These are phyloP conservation scores for Haplographium delicatum DNA, from an alignment of 495 filamentous ascomycete genomes.

Conservation along the genomic window DNA sequence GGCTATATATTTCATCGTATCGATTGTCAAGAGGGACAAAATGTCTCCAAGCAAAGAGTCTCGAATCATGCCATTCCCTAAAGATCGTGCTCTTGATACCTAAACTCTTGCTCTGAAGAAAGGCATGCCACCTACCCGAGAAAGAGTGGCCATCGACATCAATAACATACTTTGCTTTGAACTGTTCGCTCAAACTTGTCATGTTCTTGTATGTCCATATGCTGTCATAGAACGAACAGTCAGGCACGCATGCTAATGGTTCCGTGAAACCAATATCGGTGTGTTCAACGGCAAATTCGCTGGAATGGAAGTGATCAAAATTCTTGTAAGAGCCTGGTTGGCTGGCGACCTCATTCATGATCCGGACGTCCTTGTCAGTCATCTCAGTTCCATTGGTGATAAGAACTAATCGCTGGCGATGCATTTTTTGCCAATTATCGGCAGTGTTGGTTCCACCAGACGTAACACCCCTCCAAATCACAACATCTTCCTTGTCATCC, in stretches of 20 bases:
- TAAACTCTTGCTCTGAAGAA: slow-evolving; percentile 58
- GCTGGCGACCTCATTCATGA: slow-evolving; percentile 30
- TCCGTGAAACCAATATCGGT: slow-evolving; percentile 42
- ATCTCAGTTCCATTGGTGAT: slow-evolving; percentile 65
- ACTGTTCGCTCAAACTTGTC: slow-evolving; percentile 49
- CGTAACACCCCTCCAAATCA: slow-evolving; percentile 67
- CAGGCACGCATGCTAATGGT: slow-evolving; percentile 28
- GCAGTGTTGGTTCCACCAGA: slow-evolving; percentile 58
- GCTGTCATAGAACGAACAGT: slow-evolving; percentile 45
- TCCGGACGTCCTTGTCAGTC: slow-evolving; percentile 33
- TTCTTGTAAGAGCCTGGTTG: slow-evolving; percentile 26
- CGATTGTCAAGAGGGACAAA: slow-evolving; percentile 78
- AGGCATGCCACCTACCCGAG: slow-evolving; percentile 64
- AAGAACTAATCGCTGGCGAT: slow-evolving; percentile 66
- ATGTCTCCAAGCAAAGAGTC: slow-evolving; percentile 66
- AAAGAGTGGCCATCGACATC: slow-evolving; percentile 74
- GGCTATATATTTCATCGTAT: slow-evolving; percentile 66
- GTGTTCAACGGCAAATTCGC: slow-evolving; percentile 35
- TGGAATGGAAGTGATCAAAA: slow-evolving; percentile 32
- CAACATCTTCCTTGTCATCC: slow-evolving; percentile 47
- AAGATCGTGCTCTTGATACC: slow-evolving; percentile 70
- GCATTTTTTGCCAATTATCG: slow-evolving; percentile 61
- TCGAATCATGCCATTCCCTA: slow-evolving; percentile 71
- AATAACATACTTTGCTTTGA: slow-evolving; percentile 56
- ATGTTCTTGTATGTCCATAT: slow-evolving; percentile 36